Evolutionary conservation across 2,329 filamentous ascomycete species (phyloP).

Genomic region (Xylaria sp.): DNA sequence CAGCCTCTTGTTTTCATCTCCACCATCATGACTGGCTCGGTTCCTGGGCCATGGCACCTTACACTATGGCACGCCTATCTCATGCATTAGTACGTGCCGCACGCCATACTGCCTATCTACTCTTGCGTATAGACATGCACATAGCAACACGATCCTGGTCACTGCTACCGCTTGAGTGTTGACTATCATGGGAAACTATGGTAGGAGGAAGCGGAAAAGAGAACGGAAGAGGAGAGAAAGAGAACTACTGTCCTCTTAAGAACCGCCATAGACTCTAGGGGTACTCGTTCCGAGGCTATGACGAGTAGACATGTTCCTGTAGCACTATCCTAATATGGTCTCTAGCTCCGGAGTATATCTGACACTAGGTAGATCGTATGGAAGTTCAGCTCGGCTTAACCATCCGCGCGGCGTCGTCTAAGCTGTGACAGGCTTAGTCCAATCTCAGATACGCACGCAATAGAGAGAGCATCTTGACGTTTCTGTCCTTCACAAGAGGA

Average conservation of each 20-base stretch:
- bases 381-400: slow-evolving; percentile 15
- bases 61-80: too few relatives aligned
- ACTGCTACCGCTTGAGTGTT: background rate
- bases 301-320: background rate
- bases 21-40: slow-evolving; percentile 13
- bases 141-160: background rate
- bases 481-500: background rate
- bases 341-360: slow-evolving; percentile 1
- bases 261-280: background rate
- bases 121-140: background rate
- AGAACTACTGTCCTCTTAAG: background rate
- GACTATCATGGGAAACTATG: background rate
- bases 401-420: slow-evolving; percentile 4
- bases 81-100: background rate
- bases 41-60: background rate
- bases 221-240: too few relatives aligned
- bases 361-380: background rate
- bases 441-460: background rate
- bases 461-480: background rate
- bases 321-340: background rate
- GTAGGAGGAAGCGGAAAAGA: too few relatives aligned
- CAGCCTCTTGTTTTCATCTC: slow-evolving; percentile 2
- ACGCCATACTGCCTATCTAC: background rate
- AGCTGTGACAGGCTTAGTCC: slow-evolving; percentile 1
- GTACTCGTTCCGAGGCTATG: background rate